These are phyloP conservation scores for Desmodesmus armatus DNA, from an alignment of 139 green algal species.

Conservation along the genomic window DNA sequence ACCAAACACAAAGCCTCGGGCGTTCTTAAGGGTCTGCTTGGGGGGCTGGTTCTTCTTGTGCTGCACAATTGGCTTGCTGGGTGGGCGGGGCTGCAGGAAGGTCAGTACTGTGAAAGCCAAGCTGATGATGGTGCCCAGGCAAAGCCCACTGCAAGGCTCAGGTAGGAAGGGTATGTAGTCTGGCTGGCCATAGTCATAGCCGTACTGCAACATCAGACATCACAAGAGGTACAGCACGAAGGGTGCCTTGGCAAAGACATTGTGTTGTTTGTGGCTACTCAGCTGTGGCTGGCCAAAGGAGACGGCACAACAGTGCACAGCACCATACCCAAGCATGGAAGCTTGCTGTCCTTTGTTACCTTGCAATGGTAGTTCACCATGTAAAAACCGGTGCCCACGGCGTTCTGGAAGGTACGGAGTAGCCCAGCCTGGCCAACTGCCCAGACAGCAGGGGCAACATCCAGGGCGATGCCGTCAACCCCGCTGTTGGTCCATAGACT, in stretches of 20 bases:
- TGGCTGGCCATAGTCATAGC: constrained; percentile 16
- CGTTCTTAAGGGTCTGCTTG: constrained; percentile 5
- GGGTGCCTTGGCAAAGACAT: too few species aligned
- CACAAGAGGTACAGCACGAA: too few species aligned
- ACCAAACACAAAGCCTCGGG: background rate
- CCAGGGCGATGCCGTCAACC: background rate
- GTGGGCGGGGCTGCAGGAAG: background rate
- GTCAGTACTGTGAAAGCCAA: background rate
- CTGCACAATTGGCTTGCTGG: background rate
- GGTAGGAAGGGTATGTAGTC: constrained; percentile 12
- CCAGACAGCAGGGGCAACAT: background rate
- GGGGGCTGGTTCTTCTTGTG: background rate
- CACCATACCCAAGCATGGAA: too few species aligned
- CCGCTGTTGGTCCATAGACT: background rate
- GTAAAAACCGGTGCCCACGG: background rate
- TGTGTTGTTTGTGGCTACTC: too few species aligned
- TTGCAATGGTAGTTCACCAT: constrained; percentile 7
- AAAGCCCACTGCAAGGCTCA: background rate
- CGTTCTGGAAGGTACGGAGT: background rate
- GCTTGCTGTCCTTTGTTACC: too few species aligned
- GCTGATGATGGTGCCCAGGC: background rate
- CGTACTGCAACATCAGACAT: background rate
- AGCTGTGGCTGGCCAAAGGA: too few species aligned
- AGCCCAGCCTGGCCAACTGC: background rate
- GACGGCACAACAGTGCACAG: too few species aligned